These are phyloP conservation scores for Podaxis sp. DNA, from an alignment of 768 basidiomycete species.

Conservation along the genomic window DNA sequence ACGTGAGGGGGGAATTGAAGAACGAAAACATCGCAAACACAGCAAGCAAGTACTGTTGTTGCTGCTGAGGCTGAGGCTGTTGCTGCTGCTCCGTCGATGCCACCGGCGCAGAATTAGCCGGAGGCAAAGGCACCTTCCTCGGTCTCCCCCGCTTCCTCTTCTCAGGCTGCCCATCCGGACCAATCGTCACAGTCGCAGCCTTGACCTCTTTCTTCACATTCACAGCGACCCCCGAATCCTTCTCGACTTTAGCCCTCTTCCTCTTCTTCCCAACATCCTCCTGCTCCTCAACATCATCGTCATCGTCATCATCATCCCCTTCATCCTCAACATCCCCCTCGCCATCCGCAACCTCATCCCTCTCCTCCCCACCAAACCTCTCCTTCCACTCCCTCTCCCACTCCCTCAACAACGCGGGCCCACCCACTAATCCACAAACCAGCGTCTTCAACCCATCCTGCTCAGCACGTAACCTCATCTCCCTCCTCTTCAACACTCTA, in stretches of 20 bases:
- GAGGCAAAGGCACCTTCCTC: slow-evolving; percentile 60
- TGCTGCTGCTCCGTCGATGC: slow-evolving; percentile 18
- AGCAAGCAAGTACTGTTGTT: slow-evolving; percentile 74
- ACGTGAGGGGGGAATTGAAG: slow-evolving; percentile 70
- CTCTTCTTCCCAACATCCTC: slow-evolving; percentile 40
- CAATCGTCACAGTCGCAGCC: slow-evolving; percentile 23
- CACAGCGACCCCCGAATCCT: slow-evolving; percentile 16
- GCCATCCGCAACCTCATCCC: slow-evolving; percentile 60
- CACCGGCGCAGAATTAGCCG: slow-evolving; percentile 22
- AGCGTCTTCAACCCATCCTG: slow-evolving; percentile 73
- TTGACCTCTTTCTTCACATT: slow-evolving; percentile 32
- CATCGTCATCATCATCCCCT: slow-evolving; percentile 55
- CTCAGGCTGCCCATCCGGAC: slow-evolving; percentile 44
- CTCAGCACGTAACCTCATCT: slow-evolving; percentile 67
- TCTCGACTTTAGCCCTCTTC: slow-evolving; percentile 58
- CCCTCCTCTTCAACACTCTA: slow-evolving; percentile 80
- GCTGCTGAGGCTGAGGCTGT: slow-evolving; percentile 25
- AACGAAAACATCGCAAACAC: slow-evolving; percentile 84
- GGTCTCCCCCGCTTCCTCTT: slow-evolving; percentile 86
- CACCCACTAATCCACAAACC: slow-evolving; percentile 69
- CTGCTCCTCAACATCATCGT: slow-evolving; percentile 39
- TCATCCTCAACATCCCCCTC: slow-evolving; percentile 53
- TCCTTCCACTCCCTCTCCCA: slow-evolving; percentile 78
- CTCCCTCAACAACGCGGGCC: slow-evolving; percentile 63
- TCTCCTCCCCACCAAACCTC: slow-evolving; percentile 74